Conservation (phyloP, 2,329 filamentous ascomycete genomes). For the Aspergillus pseudoviridinutans region DNA sequence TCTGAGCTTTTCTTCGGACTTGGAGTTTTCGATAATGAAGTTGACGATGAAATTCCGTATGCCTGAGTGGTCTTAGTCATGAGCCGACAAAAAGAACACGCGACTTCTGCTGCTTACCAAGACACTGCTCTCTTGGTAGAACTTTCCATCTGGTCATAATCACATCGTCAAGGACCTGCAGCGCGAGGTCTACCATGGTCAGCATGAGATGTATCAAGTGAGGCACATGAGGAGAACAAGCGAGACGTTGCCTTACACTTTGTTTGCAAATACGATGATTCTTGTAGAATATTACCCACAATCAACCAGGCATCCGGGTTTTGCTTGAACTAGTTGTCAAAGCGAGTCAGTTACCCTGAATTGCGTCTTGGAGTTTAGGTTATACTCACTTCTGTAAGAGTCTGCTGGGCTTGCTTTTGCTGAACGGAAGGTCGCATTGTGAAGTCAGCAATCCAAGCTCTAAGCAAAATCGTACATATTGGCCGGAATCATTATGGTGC, state of each 20-base stretch:
- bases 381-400: conserved; percentile 77
- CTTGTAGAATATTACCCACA: conserved; percentile 93
- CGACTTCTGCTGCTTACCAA: conserved; percentile 55
- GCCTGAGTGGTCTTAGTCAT: conserved; percentile 52
- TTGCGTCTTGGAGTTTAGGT: not conserved
- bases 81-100: conserved; percentile 4
- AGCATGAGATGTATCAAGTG: conserved; percentile 21
- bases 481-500: conserved; percentile 11
- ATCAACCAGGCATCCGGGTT: conserved; percentile 97
- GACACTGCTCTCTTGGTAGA: conserved; percentile 89
- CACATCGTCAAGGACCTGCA: conserved; percentile 96
- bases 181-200: conserved; percentile 67
- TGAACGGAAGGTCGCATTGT: conserved; percentile 34
- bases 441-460: not conserved
- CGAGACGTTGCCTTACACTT: conserved; percentile 66
- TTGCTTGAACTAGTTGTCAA: conserved; percentile 78
- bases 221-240: not conserved
- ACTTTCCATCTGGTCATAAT: conserved; percentile 99
- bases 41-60: conserved; percentile 99
- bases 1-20: conserved; percentile 81
- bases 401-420: conserved; percentile 95
- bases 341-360: conserved; percentile 8
- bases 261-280: conserved; percentile 89
- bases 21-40: conserved; percentile 93
- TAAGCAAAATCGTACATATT: not conserved